These are phyloP conservation scores for Pseudogymnoascus sp. DNA, from an alignment of 2,329 filamentous ascomycete genomes.

Conservation along the genomic window DNA sequence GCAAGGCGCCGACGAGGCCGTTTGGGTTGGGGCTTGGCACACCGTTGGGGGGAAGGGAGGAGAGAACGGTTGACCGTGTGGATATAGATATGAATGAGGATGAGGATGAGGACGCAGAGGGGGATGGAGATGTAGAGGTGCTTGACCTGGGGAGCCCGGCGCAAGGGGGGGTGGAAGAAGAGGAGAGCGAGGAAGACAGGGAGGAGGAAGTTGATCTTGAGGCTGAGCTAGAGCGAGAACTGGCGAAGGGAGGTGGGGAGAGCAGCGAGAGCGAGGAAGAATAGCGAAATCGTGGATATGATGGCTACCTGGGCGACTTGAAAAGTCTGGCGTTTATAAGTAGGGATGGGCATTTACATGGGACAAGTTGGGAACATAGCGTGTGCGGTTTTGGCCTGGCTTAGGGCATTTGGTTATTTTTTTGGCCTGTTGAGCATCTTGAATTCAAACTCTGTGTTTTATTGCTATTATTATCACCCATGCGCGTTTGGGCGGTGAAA, in stretches of 20 bases:
- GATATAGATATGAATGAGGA: constrained; percentile 36
- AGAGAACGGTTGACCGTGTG: not conserved
- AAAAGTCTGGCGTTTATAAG: not conserved
- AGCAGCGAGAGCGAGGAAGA: constrained; percentile 31
- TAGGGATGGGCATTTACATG: not conserved
- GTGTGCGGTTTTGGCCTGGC: not conserved
- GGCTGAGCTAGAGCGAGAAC: constrained; percentile 26
- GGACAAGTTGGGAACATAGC: not conserved
- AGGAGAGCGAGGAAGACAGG: constrained; percentile 26
- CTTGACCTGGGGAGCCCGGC: constrained; percentile 40
- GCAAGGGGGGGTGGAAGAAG: constrained; percentile 16
- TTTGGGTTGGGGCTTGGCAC: not conserved
- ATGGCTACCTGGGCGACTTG: too few species aligned
- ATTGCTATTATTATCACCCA: too few species aligned
- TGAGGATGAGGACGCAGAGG: constrained; percentile 34
- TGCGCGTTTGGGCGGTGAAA: not conserved
- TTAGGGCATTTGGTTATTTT: not conserved
- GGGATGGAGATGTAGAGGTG: constrained; percentile 40
- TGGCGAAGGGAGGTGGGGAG: constrained; percentile 23
- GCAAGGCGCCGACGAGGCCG: constrained; percentile 29
- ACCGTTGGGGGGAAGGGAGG: not conserved
- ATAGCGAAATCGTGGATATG: constrained; percentile 14
- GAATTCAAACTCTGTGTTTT: not conserved
- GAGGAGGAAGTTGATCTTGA: constrained; percentile 26
- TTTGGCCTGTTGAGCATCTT: not conserved